phyloP scores from a whole-genome alignment of 2,329 filamentous ascomycete genomes.

The Arachnomyces sp. region DNA sequence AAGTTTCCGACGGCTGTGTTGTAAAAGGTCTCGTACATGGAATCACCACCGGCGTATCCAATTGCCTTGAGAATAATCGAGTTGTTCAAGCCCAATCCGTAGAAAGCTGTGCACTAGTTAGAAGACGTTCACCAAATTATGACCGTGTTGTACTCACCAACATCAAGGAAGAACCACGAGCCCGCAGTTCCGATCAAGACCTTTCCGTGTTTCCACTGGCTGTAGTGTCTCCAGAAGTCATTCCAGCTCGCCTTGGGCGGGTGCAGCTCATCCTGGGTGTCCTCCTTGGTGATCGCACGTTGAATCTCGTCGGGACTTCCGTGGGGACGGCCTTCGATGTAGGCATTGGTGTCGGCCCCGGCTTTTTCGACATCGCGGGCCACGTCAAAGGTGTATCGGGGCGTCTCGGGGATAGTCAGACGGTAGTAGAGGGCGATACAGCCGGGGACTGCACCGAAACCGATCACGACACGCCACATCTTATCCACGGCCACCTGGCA shows the following conservation, averaged over 20 bases:
- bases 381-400: slow-evolving; percentile 80
- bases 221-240: slow-evolving; percentile 67
- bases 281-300: slow-evolving; percentile 52
- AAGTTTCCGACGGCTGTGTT: slow-evolving; percentile 72
- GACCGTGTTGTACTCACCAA: slow-evolving; percentile 28
- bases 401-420: slow-evolving; percentile 79
- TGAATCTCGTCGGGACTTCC: slow-evolving; percentile 60
- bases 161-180: slow-evolving; percentile 77
- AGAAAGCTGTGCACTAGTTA: slow-evolving; percentile 45
- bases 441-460: slow-evolving; percentile 71
- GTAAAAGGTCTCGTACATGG: slow-evolving; percentile 62
- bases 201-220: slow-evolving; percentile 62
- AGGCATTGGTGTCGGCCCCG: slow-evolving; percentile 65
- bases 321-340: slow-evolving; percentile 58
- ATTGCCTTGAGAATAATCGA: slow-evolving; percentile 63
- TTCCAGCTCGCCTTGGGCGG: slow-evolving; percentile 62
- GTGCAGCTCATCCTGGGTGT: slow-evolving; percentile 48
- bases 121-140: slow-evolving; percentile 28
- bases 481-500: slow-evolving; percentile 72
- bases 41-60: slow-evolving; percentile 58
- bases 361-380: slow-evolving; percentile 67
- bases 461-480: slow-evolving; percentile 79
- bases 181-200: slow-evolving; percentile 71
- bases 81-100: slow-evolving; percentile 69
- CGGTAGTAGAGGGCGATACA: slow-evolving; percentile 79